Evolutionary conservation across 2,329 filamentous ascomycete genomes (phyloP).

Genomic region (Chaetomium strumarium): DNA sequence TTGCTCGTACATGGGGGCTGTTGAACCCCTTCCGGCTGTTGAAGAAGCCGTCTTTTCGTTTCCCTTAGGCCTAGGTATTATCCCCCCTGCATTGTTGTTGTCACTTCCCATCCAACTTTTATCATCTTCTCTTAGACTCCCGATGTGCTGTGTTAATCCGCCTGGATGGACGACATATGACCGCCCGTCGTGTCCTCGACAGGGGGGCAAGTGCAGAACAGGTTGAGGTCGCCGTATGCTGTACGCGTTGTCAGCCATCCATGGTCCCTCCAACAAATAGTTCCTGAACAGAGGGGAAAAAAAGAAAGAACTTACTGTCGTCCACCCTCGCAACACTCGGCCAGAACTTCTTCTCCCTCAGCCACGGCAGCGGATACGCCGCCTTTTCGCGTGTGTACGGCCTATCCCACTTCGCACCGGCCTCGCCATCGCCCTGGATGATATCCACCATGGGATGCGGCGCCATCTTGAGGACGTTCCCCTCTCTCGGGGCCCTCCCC

Average conservation of each 20-base stretch:
- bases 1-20: not conserved
- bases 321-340: conserved; percentile 80
- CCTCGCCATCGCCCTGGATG: conserved; percentile 51
- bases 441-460: conserved; percentile 83
- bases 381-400: conserved; percentile 75
- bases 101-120: no score
- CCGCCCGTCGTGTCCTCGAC: conserved; percentile 57
- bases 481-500: conserved; percentile 65
- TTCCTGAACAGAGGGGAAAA: not conserved
- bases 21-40: not conserved
- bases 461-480: conserved; percentile 82
- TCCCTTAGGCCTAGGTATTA: not conserved
- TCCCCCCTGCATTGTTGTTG: not conserved
- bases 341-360: conserved; percentile 98
- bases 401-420: conserved; percentile 64
- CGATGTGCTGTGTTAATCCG: not conserved
- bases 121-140: no score
- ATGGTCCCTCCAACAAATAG: not conserved
- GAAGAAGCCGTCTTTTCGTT: not conserved
- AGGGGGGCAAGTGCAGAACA: conserved; percentile 91
- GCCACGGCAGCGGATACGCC: conserved; percentile 75
- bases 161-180: conserved; percentile 17
- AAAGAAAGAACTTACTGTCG: conserved; percentile 60
- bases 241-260: conserved; percentile 19
- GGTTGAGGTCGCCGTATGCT: conserved; percentile 87